Evolutionary conservation across 805 yeast species (phyloP).

Genomic region (Saccharomycopsis sp.): DNA sequence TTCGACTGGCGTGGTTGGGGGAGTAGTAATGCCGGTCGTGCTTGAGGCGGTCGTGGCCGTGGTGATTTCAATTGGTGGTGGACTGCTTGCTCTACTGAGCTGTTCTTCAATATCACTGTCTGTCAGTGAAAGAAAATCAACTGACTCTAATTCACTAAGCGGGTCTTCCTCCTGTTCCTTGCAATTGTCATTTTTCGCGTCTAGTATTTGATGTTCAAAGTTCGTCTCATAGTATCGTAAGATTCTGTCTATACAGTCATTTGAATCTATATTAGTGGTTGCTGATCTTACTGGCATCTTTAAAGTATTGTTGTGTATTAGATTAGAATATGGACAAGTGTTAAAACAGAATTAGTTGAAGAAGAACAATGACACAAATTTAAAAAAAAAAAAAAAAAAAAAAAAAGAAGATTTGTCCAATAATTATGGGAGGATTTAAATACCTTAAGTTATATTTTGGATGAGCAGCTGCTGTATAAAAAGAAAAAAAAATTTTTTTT

Average conservation of each 20-base stretch:
- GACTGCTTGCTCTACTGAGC: not conserved
- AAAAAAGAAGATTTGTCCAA: too few species aligned
- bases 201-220: not conserved
- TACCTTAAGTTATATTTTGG: too few species aligned
- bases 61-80: not conserved
- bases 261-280: slow-evolving; percentile 10
- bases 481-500: too few species aligned
- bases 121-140: not conserved
- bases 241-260: slow-evolving; percentile 12
- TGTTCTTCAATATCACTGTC: not conserved
- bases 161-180: not conserved
- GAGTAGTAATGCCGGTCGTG: not conserved
- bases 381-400: too few species aligned
- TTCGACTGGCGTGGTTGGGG: not conserved
- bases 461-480: too few species aligned
- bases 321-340: too few species aligned
- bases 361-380: too few species aligned
- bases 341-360: too few species aligned
- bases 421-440: too few species aligned
- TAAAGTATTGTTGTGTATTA: not conserved
- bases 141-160: not conserved
- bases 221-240: slow-evolving; percentile 9
- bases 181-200: not conserved
- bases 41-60: not conserved
- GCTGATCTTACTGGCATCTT: not conserved